A percentile compares a stretch with the other conserved stretches of the same genome.
phyloP scores from a whole-genome alignment of 805 yeast species.

The Ogataea populi-albae region DNA sequence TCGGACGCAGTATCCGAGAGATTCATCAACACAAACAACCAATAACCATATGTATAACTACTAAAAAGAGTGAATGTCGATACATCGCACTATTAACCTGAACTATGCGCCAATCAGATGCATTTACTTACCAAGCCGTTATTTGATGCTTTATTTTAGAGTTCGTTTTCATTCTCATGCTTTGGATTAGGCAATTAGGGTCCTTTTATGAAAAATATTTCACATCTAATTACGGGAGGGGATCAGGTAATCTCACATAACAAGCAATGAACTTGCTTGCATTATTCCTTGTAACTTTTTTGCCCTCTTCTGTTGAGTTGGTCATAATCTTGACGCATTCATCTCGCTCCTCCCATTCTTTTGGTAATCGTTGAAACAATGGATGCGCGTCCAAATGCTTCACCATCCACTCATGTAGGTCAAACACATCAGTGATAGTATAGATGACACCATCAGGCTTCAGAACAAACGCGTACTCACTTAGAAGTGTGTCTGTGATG shows the following conservation, averaged over 20 bases:
- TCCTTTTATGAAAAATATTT: too few species aligned
- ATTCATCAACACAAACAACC: constrained; percentile 18
- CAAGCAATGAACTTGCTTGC: constrained; percentile 91
- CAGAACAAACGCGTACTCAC: constrained; percentile 90
- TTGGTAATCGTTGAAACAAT: constrained; percentile 72
- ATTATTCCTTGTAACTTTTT: constrained; percentile 87
- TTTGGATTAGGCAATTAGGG: too few species aligned
- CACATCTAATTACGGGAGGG: constrained; percentile 39
- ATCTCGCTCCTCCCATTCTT: constrained; percentile 79
- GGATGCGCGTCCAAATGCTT: constrained; percentile 89
- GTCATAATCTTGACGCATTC: constrained; percentile 84
- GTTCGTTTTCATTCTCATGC: constrained; percentile 1
- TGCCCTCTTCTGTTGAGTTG: constrained; percentile 96
- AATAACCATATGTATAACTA: too few species aligned
- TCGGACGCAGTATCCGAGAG: constrained; percentile 30
- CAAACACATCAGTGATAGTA: constrained; percentile 94
- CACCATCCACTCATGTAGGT: constrained; percentile 95
- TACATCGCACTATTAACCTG: too few species aligned
- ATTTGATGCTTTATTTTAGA: background rate
- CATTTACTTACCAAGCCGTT: background rate
- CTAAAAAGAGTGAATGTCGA: too few species aligned
- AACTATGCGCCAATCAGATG: too few species aligned
- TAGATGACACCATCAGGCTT: constrained; percentile 85
- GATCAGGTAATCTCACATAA: constrained; percentile 68
- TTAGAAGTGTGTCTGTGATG: constrained; percentile 79